Percentiles rank a stretch among this genome's conserved stretches.
phyloP scores from a whole-genome alignment of 2,329 filamentous ascomycete genomes.

The Anthostomella pinea region DNA sequence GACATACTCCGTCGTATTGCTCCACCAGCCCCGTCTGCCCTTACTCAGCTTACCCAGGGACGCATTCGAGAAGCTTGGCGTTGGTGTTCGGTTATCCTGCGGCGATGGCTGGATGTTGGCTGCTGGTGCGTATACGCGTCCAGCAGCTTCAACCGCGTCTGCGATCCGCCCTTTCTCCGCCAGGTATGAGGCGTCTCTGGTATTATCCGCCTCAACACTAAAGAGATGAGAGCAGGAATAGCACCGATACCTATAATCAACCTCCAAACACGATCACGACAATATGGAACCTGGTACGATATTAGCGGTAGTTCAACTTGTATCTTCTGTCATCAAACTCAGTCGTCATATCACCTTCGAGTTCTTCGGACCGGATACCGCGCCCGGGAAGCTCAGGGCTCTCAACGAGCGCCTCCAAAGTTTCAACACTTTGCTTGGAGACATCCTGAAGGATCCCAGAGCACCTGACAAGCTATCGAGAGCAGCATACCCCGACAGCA shows the following conservation, averaged over 20 bases:
- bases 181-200: conserved; percentile 46
- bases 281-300: conserved; percentile 23
- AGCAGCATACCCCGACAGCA: conserved; percentile 10
- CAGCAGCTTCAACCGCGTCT: conserved; percentile 22
- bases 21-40: conserved; percentile 1
- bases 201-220: conserved; percentile 46
- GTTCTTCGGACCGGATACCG: conserved; percentile 18
- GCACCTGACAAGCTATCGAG: conserved; percentile 10
- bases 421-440: conserved; percentile 15
- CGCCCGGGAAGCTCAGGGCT: conserved; percentile 17
- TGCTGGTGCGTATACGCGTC: conserved; percentile 16
- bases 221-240: conserved; percentile 44
- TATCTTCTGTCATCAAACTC: conserved; percentile 19
- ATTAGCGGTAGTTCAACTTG: conserved; percentile 21
- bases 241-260: conserved; percentile 48
- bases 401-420: conserved; percentile 21
- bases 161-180: conserved; percentile 22
- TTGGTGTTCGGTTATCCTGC: conserved; percentile 4
- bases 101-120: conserved; percentile 12
- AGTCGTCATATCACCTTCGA: conserved; percentile 18
- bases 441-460: conserved; percentile 12
- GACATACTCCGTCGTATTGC: conserved; percentile 16
- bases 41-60: conserved; percentile 3
- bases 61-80: not conserved
- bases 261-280: conserved; percentile 43